phyloP scores from a whole-genome alignment of 2,329 filamentous ascomycete species.

The Didymella arachidicola region DNA sequence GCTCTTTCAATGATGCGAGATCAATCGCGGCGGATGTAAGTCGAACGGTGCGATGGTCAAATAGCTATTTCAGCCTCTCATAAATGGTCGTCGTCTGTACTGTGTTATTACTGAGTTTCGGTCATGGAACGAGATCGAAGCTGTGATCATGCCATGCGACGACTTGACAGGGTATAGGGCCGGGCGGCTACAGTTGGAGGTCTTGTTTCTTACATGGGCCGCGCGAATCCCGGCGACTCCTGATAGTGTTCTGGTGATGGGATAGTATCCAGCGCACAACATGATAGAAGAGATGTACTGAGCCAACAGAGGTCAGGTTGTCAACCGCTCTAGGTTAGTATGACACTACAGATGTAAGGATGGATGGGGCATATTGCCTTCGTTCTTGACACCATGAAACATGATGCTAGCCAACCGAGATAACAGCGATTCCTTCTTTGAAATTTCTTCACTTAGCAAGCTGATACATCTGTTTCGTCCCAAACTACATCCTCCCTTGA shows the following conservation, averaged over 20 bases:
- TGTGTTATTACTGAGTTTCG: not conserved
- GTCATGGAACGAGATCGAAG: not conserved
- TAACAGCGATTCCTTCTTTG: not conserved
- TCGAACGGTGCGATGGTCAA: not conserved
- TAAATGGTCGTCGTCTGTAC: not conserved
- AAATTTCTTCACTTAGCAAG: not conserved
- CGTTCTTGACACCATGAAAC: not conserved
- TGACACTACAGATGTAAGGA: not conserved
- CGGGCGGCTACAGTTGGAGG: not conserved
- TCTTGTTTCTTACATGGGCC: not conserved
- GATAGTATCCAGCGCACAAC: not conserved
- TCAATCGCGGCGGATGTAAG: not conserved
- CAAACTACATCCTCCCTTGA: not conserved
- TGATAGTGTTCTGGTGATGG: not conserved
- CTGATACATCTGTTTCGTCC: not conserved
- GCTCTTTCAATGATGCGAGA: not conserved
- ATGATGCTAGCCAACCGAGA: not conserved
- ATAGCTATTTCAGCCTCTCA: not conserved
- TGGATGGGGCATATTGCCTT: not conserved
- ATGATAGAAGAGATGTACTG: not conserved
- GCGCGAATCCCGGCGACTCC: not conserved
- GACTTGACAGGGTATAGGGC: too few relatives aligned
- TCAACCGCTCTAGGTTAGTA: not conserved
- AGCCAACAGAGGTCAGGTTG: not conserved
- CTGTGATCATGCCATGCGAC: not conserved